phyloP scores from a whole-genome alignment of 1,284 basidiomycete genomes.

The Cryptococcus sp. region DNA sequence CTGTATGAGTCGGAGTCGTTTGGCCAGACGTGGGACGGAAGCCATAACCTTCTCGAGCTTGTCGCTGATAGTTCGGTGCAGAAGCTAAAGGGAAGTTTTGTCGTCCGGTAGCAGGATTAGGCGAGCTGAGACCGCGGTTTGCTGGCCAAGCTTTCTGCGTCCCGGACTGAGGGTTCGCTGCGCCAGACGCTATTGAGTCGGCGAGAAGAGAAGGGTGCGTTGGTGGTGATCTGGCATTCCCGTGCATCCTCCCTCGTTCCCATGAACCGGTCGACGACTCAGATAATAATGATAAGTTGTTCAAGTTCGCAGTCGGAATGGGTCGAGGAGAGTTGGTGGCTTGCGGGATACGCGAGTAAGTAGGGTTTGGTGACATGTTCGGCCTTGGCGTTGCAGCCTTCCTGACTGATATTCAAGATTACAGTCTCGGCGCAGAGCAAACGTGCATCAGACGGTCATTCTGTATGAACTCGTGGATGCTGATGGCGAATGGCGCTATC shows the following conservation, averaged over 20 bases:
- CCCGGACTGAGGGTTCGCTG: neutral
- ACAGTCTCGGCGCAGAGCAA: too few species aligned
- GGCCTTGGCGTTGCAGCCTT: neutral
- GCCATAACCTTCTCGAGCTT: slow-evolving; percentile 14
- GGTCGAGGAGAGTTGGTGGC: slow-evolving; percentile 13
- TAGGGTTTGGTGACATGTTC: neutral
- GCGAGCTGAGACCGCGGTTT: neutral
- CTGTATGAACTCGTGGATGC: too few species aligned
- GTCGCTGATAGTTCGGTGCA: slow-evolving; percentile 1
- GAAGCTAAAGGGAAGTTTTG: neutral
- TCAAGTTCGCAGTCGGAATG: slow-evolving; percentile 31
- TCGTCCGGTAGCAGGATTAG: neutral
- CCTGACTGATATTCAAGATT: neutral
- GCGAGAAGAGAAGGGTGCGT: slow-evolving; percentile 25
- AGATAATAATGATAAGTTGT: slow-evolving; percentile 42
- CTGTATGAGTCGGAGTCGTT: slow-evolving; percentile 12
- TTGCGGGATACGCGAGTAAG: slow-evolving; percentile 1
- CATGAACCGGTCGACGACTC: slow-evolving; percentile 50
- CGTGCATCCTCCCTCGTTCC: slow-evolving; percentile 42
- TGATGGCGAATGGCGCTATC: too few species aligned
- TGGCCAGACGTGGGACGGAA: slow-evolving; percentile 11
- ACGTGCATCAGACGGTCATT: too few species aligned
- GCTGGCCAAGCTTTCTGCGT: neutral
- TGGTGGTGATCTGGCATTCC: slow-evolving; percentile 45
- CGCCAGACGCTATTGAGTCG: slow-evolving; percentile 5